These are phyloP conservation scores for Chaetomium sp. DNA, from an alignment of 2,329 filamentous ascomycete genomes.

Conservation along the genomic window DNA sequence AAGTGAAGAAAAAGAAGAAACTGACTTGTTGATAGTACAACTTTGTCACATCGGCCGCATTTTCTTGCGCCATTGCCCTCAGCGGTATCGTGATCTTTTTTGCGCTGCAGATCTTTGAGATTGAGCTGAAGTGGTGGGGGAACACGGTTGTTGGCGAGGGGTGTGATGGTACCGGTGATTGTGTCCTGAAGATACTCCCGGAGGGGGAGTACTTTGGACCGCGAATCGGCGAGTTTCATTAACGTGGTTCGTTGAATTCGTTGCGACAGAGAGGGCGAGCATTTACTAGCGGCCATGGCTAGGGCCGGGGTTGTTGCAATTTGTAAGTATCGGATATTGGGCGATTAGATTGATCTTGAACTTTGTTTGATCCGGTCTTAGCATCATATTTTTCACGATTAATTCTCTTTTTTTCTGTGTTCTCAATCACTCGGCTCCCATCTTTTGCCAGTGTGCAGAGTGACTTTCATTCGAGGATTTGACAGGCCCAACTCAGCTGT, in stretches of 20 bases:
- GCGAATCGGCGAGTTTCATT: slow-evolving; percentile 29
- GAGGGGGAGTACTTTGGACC: slow-evolving; percentile 33
- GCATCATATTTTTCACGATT: neutral
- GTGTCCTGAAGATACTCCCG: slow-evolving; percentile 36
- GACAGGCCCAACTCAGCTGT: neutral
- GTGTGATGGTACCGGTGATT: slow-evolving; percentile 28
- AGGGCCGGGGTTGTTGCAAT: too few relatives aligned
- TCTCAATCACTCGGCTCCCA: too few relatives aligned
- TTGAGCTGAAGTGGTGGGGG: slow-evolving; percentile 54
- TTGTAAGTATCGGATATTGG: neutral
- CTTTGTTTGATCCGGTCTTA: neutral
- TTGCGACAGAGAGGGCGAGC: neutral
- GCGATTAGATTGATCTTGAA: neutral
- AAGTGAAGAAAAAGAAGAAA: neutral
- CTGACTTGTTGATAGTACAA: slow-evolving; percentile 48
- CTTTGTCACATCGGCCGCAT: slow-evolving; percentile 59
- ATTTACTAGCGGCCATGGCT: neutral
- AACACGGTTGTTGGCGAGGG: slow-evolving; percentile 40
- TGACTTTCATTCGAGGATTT: neutral
- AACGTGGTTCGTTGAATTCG: neutral
- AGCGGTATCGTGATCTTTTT: slow-evolving; percentile 55
- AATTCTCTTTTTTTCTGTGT: too few relatives aligned
- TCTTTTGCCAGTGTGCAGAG: too few relatives aligned
- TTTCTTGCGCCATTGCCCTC: slow-evolving; percentile 62
- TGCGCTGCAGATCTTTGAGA: slow-evolving; percentile 47